These are phyloP conservation scores for Linnemannia zychae DNA, from an alignment of 192 early-diverging fungal genomes.

Conservation along the genomic window DNA sequence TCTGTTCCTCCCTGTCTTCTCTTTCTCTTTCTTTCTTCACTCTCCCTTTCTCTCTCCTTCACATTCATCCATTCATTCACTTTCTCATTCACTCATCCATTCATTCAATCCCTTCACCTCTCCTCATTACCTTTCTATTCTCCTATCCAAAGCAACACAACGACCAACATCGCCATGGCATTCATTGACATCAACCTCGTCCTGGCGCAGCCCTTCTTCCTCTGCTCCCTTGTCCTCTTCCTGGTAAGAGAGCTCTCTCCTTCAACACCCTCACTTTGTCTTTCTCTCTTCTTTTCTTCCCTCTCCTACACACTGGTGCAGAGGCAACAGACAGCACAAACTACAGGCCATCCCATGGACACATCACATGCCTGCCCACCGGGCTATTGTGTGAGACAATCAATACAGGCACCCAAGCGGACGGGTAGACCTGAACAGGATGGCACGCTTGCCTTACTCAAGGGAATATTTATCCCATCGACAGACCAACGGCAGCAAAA, in stretches of 20 bases:
- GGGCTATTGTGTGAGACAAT: too few relatives aligned
- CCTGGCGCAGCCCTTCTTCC: slow-evolving; percentile 51
- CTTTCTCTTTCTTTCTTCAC: neutral
- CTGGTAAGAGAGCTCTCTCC: slow-evolving; percentile 17
- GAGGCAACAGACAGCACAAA: too few relatives aligned
- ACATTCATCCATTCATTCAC: neutral
- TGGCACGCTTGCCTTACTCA: too few relatives aligned
- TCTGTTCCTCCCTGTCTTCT: neutral
- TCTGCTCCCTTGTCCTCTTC: slow-evolving; percentile 44
- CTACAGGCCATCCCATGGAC: too few relatives aligned
- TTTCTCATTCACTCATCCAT: neutral
- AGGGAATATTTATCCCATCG: too few relatives aligned
- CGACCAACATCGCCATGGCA: slow-evolving; percentile 11
- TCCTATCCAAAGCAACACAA: neutral
- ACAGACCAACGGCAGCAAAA: neutral
- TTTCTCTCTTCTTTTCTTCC: neutral
- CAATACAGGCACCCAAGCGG: too few relatives aligned
- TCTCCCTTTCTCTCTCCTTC: neutral
- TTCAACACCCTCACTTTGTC: neutral
- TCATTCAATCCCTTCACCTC: neutral
- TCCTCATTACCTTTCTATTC: neutral
- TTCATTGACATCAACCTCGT: slow-evolving; percentile 21
- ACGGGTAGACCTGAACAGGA: too few relatives aligned
- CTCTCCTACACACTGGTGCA: neutral
- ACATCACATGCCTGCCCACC: too few relatives aligned